Conservation (phyloP, 768 basidiomycete genomes). For the Fomitopsis serialis region DNA sequence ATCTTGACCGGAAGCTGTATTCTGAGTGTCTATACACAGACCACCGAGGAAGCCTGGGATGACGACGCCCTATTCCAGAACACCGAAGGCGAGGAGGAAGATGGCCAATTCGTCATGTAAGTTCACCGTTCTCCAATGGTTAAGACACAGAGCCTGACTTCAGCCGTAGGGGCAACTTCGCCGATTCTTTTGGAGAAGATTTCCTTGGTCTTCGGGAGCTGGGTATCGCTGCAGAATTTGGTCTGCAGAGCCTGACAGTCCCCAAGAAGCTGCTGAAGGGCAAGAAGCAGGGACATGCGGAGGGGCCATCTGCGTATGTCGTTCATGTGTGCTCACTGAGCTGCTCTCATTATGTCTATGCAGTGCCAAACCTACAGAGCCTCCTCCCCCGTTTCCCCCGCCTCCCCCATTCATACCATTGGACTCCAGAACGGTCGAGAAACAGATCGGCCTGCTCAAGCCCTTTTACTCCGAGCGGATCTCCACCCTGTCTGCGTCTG, state of each 20-base stretch:
- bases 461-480: slow-evolving; percentile 65
- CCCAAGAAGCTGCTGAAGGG: slow-evolving; percentile 74
- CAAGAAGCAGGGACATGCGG: slow-evolving; percentile 40
- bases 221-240: slow-evolving; percentile 84
- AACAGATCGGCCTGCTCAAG: slow-evolving; percentile 83
- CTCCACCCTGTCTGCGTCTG: slow-evolving; percentile 31
- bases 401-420: slow-evolving; percentile 80
- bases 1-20: not conserved
- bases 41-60: slow-evolving; percentile 43
- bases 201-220: slow-evolving; percentile 86
- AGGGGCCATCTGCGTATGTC: slow-evolving; percentile 44
- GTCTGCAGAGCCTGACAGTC: slow-evolving; percentile 69
- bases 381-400: slow-evolving; percentile 78
- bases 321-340: not conserved
- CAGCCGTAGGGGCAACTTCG: slow-evolving; percentile 68
- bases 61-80: slow-evolving; percentile 57
- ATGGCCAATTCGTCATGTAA: slow-evolving; percentile 61
- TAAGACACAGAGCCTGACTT: slow-evolving; percentile 3
- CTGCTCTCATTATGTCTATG: not conserved
- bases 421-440: slow-evolving; percentile 54
- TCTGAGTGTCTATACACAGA: slow-evolving; percentile 22
- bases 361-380: slow-evolving; percentile 64
- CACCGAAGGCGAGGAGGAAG: slow-evolving; percentile 56
- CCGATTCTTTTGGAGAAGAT: slow-evolving; percentile 85
- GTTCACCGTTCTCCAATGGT: slow-evolving; percentile 16